Conservation (phyloP, 768 basidiomycete genomes). For the Mycena rosella region DNA sequence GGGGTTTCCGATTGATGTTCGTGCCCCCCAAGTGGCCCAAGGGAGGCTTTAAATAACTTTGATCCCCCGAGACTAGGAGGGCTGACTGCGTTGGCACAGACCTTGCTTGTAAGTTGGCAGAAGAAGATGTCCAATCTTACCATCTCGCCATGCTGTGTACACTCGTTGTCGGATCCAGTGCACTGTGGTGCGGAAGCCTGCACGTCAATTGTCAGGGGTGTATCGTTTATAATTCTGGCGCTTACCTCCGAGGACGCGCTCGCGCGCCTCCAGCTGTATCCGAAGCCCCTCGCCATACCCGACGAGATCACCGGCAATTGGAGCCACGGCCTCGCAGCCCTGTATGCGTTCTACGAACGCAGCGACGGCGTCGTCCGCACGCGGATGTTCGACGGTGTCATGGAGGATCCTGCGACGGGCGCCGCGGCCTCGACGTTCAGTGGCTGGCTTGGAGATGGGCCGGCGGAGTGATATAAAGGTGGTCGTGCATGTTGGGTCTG, state of each 20-base stretch:
- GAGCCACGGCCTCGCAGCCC: slow-evolving; percentile 47
- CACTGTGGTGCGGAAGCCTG: slow-evolving; percentile 51
- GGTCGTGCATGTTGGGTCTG: slow-evolving; percentile 47
- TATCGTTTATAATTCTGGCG: slow-evolving; percentile 57
- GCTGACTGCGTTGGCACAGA: no score
- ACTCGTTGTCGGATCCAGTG: no score
- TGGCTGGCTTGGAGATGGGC: slow-evolving; percentile 60
- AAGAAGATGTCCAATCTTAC: no score
- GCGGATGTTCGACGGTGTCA: slow-evolving; percentile 55
- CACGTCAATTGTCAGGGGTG: slow-evolving; percentile 61
- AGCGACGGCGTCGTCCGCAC: slow-evolving; percentile 52
- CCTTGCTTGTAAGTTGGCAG: no score
- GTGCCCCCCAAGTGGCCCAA: no score
- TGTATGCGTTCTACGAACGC: slow-evolving; percentile 53
- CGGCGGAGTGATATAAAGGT: slow-evolving; percentile 57
- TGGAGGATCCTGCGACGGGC: slow-evolving; percentile 63
- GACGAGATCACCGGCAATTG: slow-evolving; percentile 49
- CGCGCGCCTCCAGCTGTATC: slow-evolving; percentile 44
- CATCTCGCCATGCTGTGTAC: no score
- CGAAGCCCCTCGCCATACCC: slow-evolving; percentile 42
- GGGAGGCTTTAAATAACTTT: no score
- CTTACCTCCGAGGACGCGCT: slow-evolving; percentile 55
- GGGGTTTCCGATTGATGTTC: no score
- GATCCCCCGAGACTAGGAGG: no score
- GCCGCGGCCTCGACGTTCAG: slow-evolving; percentile 59